A percentile compares a stretch with the other conserved stretches of the same genome.
Evolutionary conservation across 2,329 filamentous ascomycete species (phyloP).

Genomic region (Claviceps purpurea): DNA sequence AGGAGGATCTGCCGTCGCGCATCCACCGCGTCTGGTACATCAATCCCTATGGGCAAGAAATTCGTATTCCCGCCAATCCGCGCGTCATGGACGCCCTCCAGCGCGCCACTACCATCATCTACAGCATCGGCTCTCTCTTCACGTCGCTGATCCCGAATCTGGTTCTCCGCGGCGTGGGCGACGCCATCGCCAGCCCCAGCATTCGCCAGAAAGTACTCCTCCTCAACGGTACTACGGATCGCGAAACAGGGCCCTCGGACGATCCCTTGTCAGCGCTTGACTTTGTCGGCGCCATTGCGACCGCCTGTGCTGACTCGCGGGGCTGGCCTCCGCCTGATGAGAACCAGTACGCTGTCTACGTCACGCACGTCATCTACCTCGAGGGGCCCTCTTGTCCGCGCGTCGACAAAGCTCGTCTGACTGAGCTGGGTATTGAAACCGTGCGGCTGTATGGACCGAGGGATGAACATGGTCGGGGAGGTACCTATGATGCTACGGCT

Average conservation of each 20-base stretch:
- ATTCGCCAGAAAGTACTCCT: constrained; percentile 65
- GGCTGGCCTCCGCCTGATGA: constrained; percentile 26
- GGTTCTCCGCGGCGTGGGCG: constrained; percentile 60
- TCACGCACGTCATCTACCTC: constrained; percentile 74
- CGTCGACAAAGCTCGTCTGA: constrained; percentile 54
- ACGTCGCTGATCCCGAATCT: constrained; percentile 78
- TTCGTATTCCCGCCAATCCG: constrained; percentile 70
- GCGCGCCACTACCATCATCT: constrained; percentile 57
- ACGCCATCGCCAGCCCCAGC: constrained; percentile 31
- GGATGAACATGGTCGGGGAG: constrained; percentile 26
- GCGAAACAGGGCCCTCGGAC: constrained; percentile 64
- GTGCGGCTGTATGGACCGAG: constrained; percentile 64
- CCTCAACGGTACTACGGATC: constrained; percentile 70
- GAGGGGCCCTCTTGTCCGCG: constrained; percentile 56
- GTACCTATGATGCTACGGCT: constrained; percentile 62
- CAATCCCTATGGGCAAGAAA: constrained; percentile 96
- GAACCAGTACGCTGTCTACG: constrained; percentile 50
- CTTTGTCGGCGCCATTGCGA: constrained; percentile 68
- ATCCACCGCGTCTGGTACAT: constrained; percentile 92
- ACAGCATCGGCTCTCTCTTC: constrained; percentile 88
- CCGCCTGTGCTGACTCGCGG: constrained; percentile 58
- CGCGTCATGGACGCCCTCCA: constrained; percentile 59
- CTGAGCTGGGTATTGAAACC: constrained; percentile 58
- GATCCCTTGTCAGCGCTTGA: constrained; percentile 60
- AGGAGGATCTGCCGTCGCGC: constrained; percentile 61